Evolutionary conservation across 106 monocot species (phyloP).

Genomic region (Dendrobium nobile): DNA sequence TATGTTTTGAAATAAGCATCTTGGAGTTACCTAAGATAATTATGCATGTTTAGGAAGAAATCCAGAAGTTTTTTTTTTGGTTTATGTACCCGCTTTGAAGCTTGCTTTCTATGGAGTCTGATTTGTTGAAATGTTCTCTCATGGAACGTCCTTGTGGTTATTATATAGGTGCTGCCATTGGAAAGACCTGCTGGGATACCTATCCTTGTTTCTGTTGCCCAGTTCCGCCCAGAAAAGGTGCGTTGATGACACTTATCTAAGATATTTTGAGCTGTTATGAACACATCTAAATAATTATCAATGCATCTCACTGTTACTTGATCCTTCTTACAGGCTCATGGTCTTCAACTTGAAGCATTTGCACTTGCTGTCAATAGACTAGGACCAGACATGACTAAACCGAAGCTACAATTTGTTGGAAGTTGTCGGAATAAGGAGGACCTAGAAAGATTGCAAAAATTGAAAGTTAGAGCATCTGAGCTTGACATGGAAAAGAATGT

Average conservation of each 20-base stretch:
- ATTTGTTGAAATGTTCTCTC: background rate
- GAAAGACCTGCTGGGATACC: slow-evolving; percentile 44
- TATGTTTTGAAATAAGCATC: slow-evolving; percentile 5
- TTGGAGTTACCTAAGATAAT: background rate
- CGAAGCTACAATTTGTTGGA: slow-evolving; percentile 92
- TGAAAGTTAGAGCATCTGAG: slow-evolving; percentile 53
- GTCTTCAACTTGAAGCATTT: slow-evolving; percentile 84
- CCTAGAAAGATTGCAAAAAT: slow-evolving; percentile 58
- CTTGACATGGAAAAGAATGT: slow-evolving; percentile 63
- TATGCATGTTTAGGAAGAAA: background rate
- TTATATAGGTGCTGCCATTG: slow-evolving; percentile 61
- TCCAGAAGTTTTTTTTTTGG: background rate
- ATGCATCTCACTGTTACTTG: background rate
- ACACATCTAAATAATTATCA: background rate
- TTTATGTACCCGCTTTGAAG: background rate
- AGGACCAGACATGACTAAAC: slow-evolving; percentile 32
- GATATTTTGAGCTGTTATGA: background rate
- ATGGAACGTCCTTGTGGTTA: background rate
- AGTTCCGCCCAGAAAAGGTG: slow-evolving; percentile 98
- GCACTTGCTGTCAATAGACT: slow-evolving; percentile 58
- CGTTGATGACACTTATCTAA: background rate
- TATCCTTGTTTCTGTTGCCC: slow-evolving; percentile 74
- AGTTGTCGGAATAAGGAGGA: slow-evolving; percentile 85
- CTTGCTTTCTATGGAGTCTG: background rate
- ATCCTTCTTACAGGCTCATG: slow-evolving; percentile 52